Evolutionary conservation across 768 basidiomycete genomes (phyloP).

Genomic region (Tricholoma flavovirens): DNA sequence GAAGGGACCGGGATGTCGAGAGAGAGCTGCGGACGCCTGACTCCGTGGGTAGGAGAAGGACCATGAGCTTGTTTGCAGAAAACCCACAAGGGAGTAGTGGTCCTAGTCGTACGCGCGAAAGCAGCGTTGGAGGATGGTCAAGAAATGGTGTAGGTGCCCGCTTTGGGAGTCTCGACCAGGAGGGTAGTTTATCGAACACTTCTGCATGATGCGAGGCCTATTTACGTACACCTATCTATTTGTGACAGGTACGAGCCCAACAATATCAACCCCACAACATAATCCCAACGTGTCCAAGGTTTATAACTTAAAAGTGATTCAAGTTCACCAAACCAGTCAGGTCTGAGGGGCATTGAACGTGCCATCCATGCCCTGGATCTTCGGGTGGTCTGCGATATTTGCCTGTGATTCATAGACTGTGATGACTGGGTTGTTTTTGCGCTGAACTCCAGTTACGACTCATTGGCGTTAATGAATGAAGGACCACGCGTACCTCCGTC

Average conservation of each 20-base stretch:
- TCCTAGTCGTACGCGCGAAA: conserved; percentile 17
- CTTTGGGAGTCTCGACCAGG: conserved; percentile 21
- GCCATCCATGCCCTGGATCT: conserved; percentile 75
- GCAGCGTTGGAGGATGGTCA: conserved; percentile 17
- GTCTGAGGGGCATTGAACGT: conserved; percentile 42
- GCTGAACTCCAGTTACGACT: conserved; percentile 34
- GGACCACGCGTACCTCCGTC: conserved; percentile 50
- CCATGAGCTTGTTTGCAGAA: conserved; percentile 33
- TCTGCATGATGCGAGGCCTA: not conserved
- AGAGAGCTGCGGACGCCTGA: conserved; percentile 25
- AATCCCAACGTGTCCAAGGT: not conserved
- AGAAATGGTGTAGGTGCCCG: conserved; percentile 14
- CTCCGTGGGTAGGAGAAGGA: conserved; percentile 30
- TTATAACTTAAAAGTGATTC: not conserved
- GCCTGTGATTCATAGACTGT: conserved; percentile 87
- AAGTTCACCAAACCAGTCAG: conserved; percentile 7
- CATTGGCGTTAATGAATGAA: not conserved
- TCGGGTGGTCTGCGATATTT: conserved; percentile 82
- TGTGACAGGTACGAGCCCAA: not conserved
- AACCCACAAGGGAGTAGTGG: not conserved
- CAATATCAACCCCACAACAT: not conserved
- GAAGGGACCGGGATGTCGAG: conserved; percentile 31
- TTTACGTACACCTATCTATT: not conserved
- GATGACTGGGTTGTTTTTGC: conserved; percentile 71
- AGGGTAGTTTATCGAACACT: conserved; percentile 1